Evolutionary conservation across 202 grass and related monocot genomes (phyloP).

Genomic region (Zoysia matrella): DNA sequence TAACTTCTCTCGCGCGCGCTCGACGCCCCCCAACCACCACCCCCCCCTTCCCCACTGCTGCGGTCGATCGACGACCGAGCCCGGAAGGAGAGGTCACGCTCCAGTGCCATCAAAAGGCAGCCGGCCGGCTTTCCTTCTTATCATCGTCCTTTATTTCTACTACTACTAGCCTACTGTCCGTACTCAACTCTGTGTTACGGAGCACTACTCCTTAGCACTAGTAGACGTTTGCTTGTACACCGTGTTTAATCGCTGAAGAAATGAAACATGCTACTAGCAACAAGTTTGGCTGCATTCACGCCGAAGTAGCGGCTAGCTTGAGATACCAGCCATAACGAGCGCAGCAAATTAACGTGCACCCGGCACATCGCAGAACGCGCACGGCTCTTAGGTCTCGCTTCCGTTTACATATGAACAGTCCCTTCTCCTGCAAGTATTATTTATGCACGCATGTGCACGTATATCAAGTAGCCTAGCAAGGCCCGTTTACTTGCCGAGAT

Average conservation of each 20-base stretch:
- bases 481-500: constrained; percentile 42
- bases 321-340: constrained; percentile 4
- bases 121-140: background rate
- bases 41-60: constrained; percentile 17
- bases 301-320: background rate
- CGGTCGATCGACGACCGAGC: constrained; percentile 4
- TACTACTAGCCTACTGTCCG: background rate
- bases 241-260: background rate
- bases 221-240: background rate
- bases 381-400: background rate
- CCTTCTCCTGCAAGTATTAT: constrained; percentile 15
- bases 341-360: constrained; percentile 34
- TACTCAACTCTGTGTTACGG: background rate
- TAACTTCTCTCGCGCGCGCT: background rate
- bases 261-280: background rate
- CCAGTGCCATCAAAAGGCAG: constrained; percentile 16
- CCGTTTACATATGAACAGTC: constrained; percentile 24
- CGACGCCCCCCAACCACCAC: background rate
- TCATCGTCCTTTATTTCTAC: background rate
- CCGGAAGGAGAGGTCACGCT: constrained; percentile 8
- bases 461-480: constrained; percentile 1
- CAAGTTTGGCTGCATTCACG: background rate
- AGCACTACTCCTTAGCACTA: too few relatives aligned
- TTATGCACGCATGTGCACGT: constrained; percentile 29
- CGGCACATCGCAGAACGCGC: background rate